phyloP scores from a whole-genome alignment of 148 eudicot genomes.

The Rhododendron molle region DNA sequence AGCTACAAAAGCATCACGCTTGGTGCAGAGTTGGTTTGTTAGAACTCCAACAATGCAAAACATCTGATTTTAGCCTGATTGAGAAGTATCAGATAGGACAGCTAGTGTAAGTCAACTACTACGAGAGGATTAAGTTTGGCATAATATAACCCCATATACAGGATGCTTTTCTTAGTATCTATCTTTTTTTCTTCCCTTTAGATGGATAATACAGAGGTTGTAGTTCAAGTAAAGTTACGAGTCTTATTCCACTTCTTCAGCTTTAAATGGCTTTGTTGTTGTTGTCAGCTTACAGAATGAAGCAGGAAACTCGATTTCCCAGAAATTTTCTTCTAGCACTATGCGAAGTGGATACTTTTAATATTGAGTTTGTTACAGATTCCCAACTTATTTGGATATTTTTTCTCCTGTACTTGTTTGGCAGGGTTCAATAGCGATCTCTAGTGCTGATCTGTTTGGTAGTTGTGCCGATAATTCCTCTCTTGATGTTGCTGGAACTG shows the following conservation, averaged over 20 bases:
- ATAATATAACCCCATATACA: not conserved
- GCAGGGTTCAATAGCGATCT: slow-evolving; percentile 84
- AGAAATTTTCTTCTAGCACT: not conserved
- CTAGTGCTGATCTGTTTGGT: slow-evolving; percentile 97
- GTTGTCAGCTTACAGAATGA: not conserved
- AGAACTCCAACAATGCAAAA: too few relatives aligned
- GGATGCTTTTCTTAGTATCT: not conserved
- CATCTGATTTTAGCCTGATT: not conserved
- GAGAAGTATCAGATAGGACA: not conserved
- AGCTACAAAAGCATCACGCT: too few relatives aligned
- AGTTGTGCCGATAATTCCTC: slow-evolving; percentile 28
- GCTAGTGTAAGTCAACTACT: not conserved
- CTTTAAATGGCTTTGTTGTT: not conserved
- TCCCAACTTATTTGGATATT: not conserved
- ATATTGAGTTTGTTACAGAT: not conserved
- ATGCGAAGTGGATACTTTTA: not conserved
- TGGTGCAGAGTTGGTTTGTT: too few relatives aligned
- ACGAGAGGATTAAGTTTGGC: not conserved
- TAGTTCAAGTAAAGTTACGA: not conserved
- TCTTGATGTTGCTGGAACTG: slow-evolving; percentile 73
- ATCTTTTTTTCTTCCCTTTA: not conserved
- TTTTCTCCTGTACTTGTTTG: slow-evolving; percentile 4
- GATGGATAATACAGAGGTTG: not conserved
- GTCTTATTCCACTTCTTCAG: not conserved
- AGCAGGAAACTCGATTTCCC: not conserved